Evolutionary conservation across 345 rosid genomes (phyloP).

Genomic region (Populus euphratica): DNA sequence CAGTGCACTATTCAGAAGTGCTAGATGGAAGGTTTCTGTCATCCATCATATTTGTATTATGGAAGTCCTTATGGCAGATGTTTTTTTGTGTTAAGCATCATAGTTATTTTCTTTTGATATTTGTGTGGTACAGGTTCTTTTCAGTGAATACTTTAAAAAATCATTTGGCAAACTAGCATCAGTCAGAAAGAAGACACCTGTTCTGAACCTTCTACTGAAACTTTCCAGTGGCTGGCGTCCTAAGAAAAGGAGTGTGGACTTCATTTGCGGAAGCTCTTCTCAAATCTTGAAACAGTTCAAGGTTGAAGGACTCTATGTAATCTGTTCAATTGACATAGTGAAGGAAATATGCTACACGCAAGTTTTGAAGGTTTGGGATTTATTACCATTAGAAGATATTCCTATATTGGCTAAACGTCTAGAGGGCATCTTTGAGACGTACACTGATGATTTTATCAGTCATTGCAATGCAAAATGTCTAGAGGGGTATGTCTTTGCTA

Average conservation of each 20-base stretch:
- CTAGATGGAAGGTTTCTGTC: conserved; percentile 42
- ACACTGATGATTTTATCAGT: conserved; percentile 37
- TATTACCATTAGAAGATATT: conserved; percentile 40
- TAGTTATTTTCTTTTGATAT: background rate
- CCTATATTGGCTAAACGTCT: conserved; percentile 39
- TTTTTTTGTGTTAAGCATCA: background rate
- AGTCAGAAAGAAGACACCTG: conserved; percentile 15
- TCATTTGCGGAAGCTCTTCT: conserved; percentile 27
- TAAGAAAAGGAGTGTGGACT: conserved; percentile 30
- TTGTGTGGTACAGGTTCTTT: conserved; percentile 36
- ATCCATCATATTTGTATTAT: background rate
- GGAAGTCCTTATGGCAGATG: background rate
- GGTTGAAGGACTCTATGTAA: conserved; percentile 31
- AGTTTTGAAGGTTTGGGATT: conserved; percentile 54
- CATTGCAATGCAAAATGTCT: conserved; percentile 43
- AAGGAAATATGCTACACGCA: conserved; percentile 36
- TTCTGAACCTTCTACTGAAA: conserved; percentile 29
- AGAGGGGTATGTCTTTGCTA: conserved; percentile 42
- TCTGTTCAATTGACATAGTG: conserved; percentile 44
- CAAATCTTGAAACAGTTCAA: conserved; percentile 43
- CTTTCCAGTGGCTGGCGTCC: conserved; percentile 58
- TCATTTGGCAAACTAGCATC: conserved; percentile 47
- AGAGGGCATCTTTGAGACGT: conserved; percentile 33
- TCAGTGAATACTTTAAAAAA: conserved; percentile 42
- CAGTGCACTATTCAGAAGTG: conserved; percentile 32